Percentiles rank a stretch among this genome's conserved stretches.
These are phyloP conservation scores for Penicillium canescens DNA, from an alignment of 495 filamentous ascomycete species.

Conservation along the genomic window DNA sequence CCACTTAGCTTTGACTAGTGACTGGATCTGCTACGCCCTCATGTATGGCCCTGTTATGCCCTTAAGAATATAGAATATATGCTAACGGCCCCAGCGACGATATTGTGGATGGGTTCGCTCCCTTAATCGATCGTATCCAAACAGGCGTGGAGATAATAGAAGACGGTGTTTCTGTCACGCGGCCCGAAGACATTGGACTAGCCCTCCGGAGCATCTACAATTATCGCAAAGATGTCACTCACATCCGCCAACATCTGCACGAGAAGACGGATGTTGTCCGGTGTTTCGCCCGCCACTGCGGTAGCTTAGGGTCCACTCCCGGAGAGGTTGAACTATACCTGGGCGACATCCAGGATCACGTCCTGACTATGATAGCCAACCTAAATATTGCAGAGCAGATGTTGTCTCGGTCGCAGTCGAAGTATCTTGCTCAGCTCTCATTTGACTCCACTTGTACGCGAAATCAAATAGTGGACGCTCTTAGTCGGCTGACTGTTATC, in stretches of 20 bases:
- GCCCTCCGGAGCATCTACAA: constrained; percentile 81
- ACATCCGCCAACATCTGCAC: constrained; percentile 78
- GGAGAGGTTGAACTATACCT: constrained; percentile 89
- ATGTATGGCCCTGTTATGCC: constrained; percentile 59
- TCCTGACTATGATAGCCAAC: constrained; percentile 93
- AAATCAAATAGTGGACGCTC: constrained; percentile 67
- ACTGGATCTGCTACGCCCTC: constrained; percentile 96
- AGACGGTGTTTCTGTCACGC: constrained; percentile 80
- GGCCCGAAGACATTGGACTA: constrained; percentile 73
- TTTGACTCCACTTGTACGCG: constrained; percentile 79
- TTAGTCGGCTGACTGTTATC: constrained; percentile 83
- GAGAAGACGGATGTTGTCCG: constrained; percentile 93
- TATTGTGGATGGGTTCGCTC: constrained; percentile 89
- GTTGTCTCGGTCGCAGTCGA: constrained; percentile 80
- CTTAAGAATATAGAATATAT: constrained; percentile 3
- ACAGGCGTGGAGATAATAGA: constrained; percentile 81
- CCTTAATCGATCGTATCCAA: constrained; percentile 76
- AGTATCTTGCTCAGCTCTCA: constrained; percentile 84
- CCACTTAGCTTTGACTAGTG: constrained; percentile 79
- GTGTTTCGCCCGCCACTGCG: constrained; percentile 91
- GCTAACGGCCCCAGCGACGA: constrained; percentile 62
- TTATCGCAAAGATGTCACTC: constrained; percentile 87
- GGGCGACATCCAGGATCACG: constrained; percentile 92
- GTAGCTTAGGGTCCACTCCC: constrained; percentile 77
- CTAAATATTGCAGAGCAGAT: constrained; percentile 91